phyloP scores from a whole-genome alignment of 148 eudicot species.

The Chenopodium suecicum region DNA sequence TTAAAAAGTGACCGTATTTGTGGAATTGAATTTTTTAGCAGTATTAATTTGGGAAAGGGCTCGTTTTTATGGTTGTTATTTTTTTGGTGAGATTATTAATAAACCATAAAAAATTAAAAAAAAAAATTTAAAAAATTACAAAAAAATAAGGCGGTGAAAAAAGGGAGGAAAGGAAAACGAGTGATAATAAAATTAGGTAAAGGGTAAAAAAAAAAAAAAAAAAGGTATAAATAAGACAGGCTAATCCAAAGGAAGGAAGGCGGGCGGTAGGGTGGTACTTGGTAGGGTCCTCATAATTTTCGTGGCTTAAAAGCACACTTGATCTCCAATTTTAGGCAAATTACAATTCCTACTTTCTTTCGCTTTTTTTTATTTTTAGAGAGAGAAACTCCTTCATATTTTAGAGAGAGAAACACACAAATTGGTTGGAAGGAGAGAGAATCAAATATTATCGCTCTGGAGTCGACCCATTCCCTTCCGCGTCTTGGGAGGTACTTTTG shows the following conservation, averaged over 20 bases:
- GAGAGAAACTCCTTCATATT: conserved; percentile 5
- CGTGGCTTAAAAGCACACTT: conserved; percentile 3
- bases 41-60: no score
- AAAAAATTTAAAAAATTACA: no score
- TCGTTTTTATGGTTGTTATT: no score
- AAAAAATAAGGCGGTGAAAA: not conserved
- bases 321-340: not conserved
- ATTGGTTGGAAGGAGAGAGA: conserved; percentile 8
- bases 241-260: not conserved
- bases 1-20: no score
- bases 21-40: no score
- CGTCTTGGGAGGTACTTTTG: conserved; percentile 56
- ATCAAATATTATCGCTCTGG: conserved; percentile 35
- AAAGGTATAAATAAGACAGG: no score
- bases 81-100: no score
- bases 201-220: not conserved
- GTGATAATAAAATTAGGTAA: not conserved
- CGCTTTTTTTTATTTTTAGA: not conserved
- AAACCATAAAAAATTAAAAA: no score
- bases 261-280: not conserved
- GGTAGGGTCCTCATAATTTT: not conserved
- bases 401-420: conserved; percentile 1
- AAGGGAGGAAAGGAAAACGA: not conserved
- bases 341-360: not conserved
- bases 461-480: conserved; percentile 43